Percentiles rank a stretch among this genome's conserved stretches.
phyloP scores from a whole-genome alignment of 371 early-diverging fungal genomes.

The Syncephalis plumigaleata region DNA sequence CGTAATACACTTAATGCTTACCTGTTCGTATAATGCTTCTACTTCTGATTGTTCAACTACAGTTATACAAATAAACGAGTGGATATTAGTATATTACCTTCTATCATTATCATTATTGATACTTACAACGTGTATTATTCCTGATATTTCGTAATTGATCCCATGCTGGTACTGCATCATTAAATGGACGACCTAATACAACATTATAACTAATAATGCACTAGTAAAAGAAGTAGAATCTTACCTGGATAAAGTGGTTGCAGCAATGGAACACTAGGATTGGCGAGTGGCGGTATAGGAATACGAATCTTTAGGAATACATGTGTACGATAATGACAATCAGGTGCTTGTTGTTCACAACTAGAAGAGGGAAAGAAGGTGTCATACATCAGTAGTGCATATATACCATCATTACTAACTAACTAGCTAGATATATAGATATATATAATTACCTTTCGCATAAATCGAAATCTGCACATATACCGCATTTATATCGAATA shows the following conservation, averaged over 20 bases:
- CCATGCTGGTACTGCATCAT: too few relatives aligned
- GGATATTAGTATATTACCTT: background rate
- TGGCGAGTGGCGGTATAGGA: conserved; percentile 87
- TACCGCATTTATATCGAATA: conserved; percentile 79
- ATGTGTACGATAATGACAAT: conserved; percentile 65
- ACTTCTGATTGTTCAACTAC: conserved; percentile 70
- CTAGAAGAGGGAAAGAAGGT: too few relatives aligned
- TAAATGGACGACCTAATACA: background rate
- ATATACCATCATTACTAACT: too few relatives aligned
- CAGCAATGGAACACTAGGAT: conserved; percentile 65
- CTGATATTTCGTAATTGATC: too few relatives aligned
- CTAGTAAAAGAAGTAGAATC: too few relatives aligned
- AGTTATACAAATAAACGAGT: too few relatives aligned
- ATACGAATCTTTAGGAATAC: conserved; percentile 80
- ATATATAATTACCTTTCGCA: conserved; percentile 54
- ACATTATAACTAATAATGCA: too few relatives aligned
- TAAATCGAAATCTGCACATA: conserved; percentile 87
- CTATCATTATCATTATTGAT: background rate
- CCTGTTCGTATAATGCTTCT: conserved; percentile 72
- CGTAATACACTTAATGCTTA: conserved; percentile 13
- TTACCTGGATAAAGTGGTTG: conserved; percentile 64
- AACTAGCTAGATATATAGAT: too few relatives aligned
- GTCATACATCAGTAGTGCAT: too few relatives aligned
- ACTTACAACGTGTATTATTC: too few relatives aligned
- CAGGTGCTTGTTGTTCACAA: conserved; percentile 33